Percentiles rank a stretch among this genome's conserved stretches.
Evolutionary conservation across 192 early-diverging fungal species (phyloP).

Genomic region (Umbelopsis sp.): DNA sequence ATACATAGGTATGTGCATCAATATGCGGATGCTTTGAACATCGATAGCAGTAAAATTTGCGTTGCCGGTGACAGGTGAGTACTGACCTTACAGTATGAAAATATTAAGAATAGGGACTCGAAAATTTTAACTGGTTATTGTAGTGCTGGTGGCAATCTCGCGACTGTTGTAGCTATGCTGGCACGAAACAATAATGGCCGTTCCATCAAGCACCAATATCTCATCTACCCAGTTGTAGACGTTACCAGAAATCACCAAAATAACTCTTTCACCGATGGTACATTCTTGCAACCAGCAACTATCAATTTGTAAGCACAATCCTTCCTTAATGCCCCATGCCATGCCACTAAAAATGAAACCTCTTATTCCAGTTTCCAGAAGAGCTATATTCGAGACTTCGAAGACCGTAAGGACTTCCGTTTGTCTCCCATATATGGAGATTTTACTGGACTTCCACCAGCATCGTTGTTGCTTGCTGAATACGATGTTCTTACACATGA

Average conservation of each 20-base stretch:
- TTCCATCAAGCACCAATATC: background rate
- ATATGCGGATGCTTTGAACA: conserved; percentile 23
- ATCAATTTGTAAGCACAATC: background rate
- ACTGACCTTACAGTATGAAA: too few species aligned
- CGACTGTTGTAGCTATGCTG: conserved; percentile 33
- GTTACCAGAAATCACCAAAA: background rate
- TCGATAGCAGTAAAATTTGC: conserved; percentile 39
- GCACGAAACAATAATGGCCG: background rate
- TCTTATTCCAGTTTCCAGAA: background rate
- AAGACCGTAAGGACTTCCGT: background rate
- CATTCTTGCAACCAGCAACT: background rate
- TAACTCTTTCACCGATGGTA: background rate
- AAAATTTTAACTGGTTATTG: too few species aligned
- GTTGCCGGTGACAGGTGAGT: conserved; percentile 47
- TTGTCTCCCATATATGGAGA: background rate
- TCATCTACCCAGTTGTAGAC: background rate
- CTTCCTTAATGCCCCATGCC: background rate
- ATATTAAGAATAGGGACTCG: too few species aligned
- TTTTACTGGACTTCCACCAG: conserved; percentile 11
- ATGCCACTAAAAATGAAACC: background rate
- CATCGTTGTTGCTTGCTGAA: conserved; percentile 7
- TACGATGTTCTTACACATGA: background rate
- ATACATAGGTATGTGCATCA: conserved; percentile 28
- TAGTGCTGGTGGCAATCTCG: conserved; percentile 49
- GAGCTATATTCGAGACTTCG: background rate